phyloP scores from a whole-genome alignment of 768 basidiomycete genomes.

The Tulasnella sp. region DNA sequence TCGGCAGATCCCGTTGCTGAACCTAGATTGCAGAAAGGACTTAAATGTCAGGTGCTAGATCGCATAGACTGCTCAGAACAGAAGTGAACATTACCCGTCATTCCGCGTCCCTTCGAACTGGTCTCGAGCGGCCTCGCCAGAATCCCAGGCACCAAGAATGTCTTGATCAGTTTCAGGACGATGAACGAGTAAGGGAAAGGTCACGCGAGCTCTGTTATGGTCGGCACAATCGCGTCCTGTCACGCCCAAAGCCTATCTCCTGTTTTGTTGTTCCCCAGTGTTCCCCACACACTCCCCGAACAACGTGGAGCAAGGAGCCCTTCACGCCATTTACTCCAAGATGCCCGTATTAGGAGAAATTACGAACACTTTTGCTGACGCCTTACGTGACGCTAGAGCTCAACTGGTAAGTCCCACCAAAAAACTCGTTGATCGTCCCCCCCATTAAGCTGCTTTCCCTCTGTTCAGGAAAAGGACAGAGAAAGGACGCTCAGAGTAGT shows the following conservation, averaged over 20 bases:
- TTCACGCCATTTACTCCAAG: neutral
- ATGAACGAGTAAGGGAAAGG: neutral
- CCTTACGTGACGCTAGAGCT: neutral
- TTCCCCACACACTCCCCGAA: neutral
- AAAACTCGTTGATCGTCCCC: neutral
- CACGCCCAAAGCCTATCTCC: neutral
- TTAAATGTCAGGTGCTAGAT: neutral
- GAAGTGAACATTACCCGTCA: neutral
- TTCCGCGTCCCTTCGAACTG: neutral
- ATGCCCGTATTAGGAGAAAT: neutral
- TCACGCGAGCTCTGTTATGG: neutral
- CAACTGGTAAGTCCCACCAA: neutral
- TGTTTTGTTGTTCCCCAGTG: neutral
- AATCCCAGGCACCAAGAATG: neutral
- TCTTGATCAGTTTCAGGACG: neutral
- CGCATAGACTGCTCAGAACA: neutral
- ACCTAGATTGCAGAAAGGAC: neutral
- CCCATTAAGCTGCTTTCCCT: neutral
- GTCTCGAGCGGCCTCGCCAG: neutral
- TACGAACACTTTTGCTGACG: neutral
- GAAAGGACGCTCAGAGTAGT: neutral
- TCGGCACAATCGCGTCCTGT: neutral
- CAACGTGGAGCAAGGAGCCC: neutral
- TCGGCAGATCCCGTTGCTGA: neutral
- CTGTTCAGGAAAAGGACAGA: neutral